Evolutionary conservation across 495 filamentous ascomycete species (phyloP).

Genomic region (Echria macrotheca): DNA sequence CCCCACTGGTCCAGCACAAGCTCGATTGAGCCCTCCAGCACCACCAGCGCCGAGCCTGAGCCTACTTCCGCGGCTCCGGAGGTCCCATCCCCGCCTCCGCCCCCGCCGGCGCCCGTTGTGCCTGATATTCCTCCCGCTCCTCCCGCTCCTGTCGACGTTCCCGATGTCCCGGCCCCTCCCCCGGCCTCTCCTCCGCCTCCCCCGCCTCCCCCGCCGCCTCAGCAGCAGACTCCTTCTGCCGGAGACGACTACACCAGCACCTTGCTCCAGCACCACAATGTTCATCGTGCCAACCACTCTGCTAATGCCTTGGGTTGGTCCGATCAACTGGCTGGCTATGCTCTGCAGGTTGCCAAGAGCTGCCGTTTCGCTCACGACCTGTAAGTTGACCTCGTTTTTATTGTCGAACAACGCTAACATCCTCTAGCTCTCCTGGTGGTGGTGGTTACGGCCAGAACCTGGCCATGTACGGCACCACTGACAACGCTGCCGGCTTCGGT

Average conservation of each 20-base stretch:
- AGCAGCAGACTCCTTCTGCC: slow-evolving; percentile 15
- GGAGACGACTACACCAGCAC: slow-evolving; percentile 31
- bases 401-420: slow-evolving; percentile 8
- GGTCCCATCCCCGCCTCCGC: not conserved
- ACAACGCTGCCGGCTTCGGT: slow-evolving; percentile 24
- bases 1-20: slow-evolving; percentile 1
- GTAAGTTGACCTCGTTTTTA: slow-evolving; percentile 46
- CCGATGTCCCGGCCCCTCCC: slow-evolving; percentile 13
- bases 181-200: slow-evolving; percentile 12
- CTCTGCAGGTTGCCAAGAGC: slow-evolving; percentile 38
- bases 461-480: slow-evolving; percentile 39
- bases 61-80: slow-evolving; percentile 8
- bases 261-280: slow-evolving; percentile 70
- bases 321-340: slow-evolving; percentile 54
- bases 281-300: slow-evolving; percentile 80
- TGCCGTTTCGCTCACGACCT: slow-evolving; percentile 74
- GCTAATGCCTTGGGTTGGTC: slow-evolving; percentile 59
- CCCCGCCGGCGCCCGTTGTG: slow-evolving; percentile 9
- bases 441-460: slow-evolving; percentile 85
- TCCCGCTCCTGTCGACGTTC: slow-evolving; percentile 13
- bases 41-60: slow-evolving; percentile 9
- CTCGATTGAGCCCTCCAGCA: slow-evolving; percentile 12
- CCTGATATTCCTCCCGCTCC: slow-evolving; percentile 15
- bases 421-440: slow-evolving; percentile 42
- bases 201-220: slow-evolving; percentile 13